Base-by-base conservation (phyloP, 169 alveolate species). In the Plasmodium malariae region DNA sequence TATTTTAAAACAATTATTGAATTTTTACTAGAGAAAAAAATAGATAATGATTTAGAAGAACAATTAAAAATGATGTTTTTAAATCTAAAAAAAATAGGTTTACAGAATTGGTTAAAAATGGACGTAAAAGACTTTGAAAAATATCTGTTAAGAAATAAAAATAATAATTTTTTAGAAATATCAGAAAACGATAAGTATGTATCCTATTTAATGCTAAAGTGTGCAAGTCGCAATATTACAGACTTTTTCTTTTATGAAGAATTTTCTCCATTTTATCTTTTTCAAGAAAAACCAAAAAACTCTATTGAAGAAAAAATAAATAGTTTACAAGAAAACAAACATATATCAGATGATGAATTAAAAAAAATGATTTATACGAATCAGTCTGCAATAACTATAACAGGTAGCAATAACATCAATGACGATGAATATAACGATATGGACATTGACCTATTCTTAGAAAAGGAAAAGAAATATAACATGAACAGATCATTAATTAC, bases 251-350 rank as follows among this genome's bases (percentile, higher is more conserved):
- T 63, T 80, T 80, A 80, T 59, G 90, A 80, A 30, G 90, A 80
- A 36, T 80, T 80, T 80, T 80, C 90, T 65, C 90, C 90, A 11
- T 80, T 80, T 67, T 69, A 80, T 80, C 80, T 80, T 65, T 80
- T 80, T 80, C 63, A 65, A 65, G 90, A 80, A 43, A 65, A 65
- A 49, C 90, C 90, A 6, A 80, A 80, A 65, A 48, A 63, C 51
- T 80, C 90, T 3, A 80, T 80, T 32, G 83, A 80, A 40, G 90
- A 80, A 43, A 80, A 34, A 28, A 63, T 80, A 65, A 80, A 80
- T 55, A n/a, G 32, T 17, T 9, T 80, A 59, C 83, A 80, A 69
- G 62, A 54, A 59, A 80, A 80, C 65, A 80, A 65, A 65, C 83
- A 80, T 70, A 80, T 80, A 80, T 40, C 90, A 30, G 90, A 80